Base-by-base conservation (phyloP, 2,329 filamentous ascomycete species). In the Lasiodiplodia citricola region DNA sequence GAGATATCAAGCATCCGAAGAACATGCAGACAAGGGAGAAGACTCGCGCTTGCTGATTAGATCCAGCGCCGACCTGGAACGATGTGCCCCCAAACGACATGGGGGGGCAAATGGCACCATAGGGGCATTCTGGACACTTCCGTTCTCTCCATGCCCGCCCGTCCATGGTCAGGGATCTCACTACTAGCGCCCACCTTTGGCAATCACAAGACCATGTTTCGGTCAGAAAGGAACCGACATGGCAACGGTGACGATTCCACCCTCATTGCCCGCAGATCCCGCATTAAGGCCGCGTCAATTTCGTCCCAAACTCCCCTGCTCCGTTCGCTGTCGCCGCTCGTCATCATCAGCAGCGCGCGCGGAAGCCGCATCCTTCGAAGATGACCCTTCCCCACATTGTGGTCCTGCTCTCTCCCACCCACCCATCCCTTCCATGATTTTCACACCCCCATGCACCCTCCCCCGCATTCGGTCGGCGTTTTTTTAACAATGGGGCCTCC, bases 1-100 rank as follows among this genome's bases (percentile, higher is more conserved):
- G 62, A 65, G 31, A 65, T 65, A 65, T 65, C 62, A 65, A 62
- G 23, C 21, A 47, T 44, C 38, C 57, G 16, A 11, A 47, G 41
- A 50, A 44, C 8, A 44, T 31, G 31, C 58, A 37, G 38, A 18
- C 4, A 62, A 35, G 14, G 44, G n/a, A 47, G 44, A 62, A 28
- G 18, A 28, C 31, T 18, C 18, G 58, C 25, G 25, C 41, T 18
- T 18, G 28, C 11, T 23, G 25, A 28, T 35, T 28, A 37, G 10
- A 62, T 18, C 21, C 23, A 11, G n/a, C 44, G 44, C 31, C 21
- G 13, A 28, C n/a, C 11, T n/a, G 38, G 41, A 31, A 28, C 21
- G 16, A 60, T 6, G 25, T 31, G 23, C 18, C 10, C 31, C 37
- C 41, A 11, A 28, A 51, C 14, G 41, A 18, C 58, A 62, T 51